Percentiles rank a stretch among this genome's conserved stretches.
These are phyloP conservation scores for Verticillium longisporum DNA, from an alignment of 2,329 filamentous ascomycete species.

Conservation along the genomic window DNA sequence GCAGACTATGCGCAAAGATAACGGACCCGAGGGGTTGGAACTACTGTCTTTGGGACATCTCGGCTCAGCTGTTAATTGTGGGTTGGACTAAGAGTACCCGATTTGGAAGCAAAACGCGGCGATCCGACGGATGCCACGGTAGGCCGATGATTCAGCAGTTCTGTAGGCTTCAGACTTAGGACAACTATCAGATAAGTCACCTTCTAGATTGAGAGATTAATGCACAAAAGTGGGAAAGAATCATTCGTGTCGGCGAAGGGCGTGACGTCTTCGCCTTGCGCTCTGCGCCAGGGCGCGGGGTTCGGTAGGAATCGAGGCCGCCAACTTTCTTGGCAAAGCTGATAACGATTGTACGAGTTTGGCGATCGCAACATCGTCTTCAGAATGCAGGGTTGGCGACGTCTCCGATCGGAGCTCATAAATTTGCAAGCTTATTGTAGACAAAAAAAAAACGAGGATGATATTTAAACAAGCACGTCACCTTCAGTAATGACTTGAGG, in stretches of 20 bases:
- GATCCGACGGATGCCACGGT: background rate
- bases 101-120: background rate
- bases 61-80: background rate
- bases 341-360: background rate
- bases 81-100: background rate
- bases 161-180: background rate
- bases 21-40: background rate
- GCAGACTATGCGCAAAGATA: background rate
- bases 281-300: background rate
- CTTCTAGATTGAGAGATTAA: background rate
- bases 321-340: background rate
- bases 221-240: background rate
- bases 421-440: background rate
- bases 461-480: background rate
- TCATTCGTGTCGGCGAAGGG: background rate
- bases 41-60: background rate
- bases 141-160: background rate
- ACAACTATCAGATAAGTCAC: background rate
- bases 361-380: background rate
- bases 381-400: background rate
- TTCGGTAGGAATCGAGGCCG: background rate
- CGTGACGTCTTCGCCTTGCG: background rate
- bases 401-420: conserved; percentile 2
- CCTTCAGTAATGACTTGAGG: too few relatives aligned
- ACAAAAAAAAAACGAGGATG: background rate